Evolutionary conservation across 305 asterid genomes (phyloP).

Genomic region (Fraxinus angustifolia): DNA sequence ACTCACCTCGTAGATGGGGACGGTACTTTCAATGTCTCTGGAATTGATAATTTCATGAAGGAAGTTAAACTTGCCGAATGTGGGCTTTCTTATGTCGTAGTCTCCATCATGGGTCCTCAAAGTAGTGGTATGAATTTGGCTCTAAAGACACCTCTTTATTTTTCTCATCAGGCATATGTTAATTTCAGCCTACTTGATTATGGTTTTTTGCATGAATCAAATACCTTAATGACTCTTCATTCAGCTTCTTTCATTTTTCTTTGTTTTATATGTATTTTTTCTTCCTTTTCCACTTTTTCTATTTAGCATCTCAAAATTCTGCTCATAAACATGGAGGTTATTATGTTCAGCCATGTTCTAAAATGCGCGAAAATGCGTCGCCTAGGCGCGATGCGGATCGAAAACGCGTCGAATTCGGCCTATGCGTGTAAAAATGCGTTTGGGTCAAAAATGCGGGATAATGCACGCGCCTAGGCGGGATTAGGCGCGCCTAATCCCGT

Average conservation of each 20-base stretch:
- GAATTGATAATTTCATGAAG: conserved; percentile 74
- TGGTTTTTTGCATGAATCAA: not conserved
- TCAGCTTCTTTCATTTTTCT: not conserved
- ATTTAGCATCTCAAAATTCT: not conserved
- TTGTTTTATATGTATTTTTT: not conserved
- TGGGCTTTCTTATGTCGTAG: conserved; percentile 94
- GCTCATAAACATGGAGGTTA: not conserved
- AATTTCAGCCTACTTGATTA: not conserved
- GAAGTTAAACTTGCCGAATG: conserved; percentile 75
- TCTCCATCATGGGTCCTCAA: conserved; percentile 98
- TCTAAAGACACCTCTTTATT: not conserved
- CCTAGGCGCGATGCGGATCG: too few species aligned
- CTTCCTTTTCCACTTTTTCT: not conserved
- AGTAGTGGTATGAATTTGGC: conserved; percentile 70
- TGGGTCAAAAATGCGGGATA: too few species aligned
- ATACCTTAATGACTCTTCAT: not conserved
- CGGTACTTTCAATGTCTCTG: conserved; percentile 67
- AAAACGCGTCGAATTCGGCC: too few species aligned
- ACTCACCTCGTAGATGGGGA: conserved; percentile 98
- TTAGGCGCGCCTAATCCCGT: too few species aligned
- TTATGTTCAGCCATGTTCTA: not conserved
- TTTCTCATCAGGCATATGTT: not conserved
- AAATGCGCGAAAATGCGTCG: too few species aligned
- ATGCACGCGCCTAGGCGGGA: too few species aligned
- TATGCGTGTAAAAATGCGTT: too few species aligned